Evolutionary conservation across 2,329 filamentous ascomycete genomes (phyloP), one percentile per base, ranked within the genome.

Genomic region (Albifimbria verrucaria): DNA sequence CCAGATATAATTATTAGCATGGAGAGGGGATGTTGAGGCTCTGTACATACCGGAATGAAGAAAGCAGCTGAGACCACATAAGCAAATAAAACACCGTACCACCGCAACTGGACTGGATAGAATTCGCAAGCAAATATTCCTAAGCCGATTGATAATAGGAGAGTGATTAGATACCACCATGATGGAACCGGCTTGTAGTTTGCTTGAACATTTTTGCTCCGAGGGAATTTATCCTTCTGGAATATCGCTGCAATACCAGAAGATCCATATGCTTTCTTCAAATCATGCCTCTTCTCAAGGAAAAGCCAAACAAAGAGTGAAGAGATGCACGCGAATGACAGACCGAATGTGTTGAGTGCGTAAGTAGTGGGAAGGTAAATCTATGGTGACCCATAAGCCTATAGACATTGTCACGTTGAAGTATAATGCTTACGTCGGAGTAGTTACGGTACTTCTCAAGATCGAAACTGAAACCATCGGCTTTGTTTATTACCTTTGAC

Each of bases 291-390:
- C 51, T 68, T 68, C 50, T 69, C 66, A 0, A 68, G 59, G 7
- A 63, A 59, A 2, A 67, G 51, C 66, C 66, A 69, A 7, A 67
- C 59, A 15, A 68, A 66, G 0, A 69, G 62, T 1, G 66, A 67
- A 0, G 76, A 73, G 23, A 81, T 72, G 12, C 76, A 75, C 5
- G 79, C 79, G 52, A 82, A 82, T 2, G 75, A 75, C 2, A 81
- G 69, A 2, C 79, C 78, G 54, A 80, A 82, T 0, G 75, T 77
- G 3, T 76, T 77, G 0, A 79, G 74, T 0, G 69, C 70, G 44
- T 70, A 72, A 0, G 69, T 72, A 1, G 68, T 63, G 0, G 77
- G 75, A 7, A 82, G 65, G 52, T 80, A 81, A 36, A 69, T 67
- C 63, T 67, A 41, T 3, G 10, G 11, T 1, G 3, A 21, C 11